A percentile compares a stretch with the other conserved stretches of the same genome.
phyloP scores from a whole-genome alignment of 305 asterid genomes.

The Coffea humblotiana region DNA sequence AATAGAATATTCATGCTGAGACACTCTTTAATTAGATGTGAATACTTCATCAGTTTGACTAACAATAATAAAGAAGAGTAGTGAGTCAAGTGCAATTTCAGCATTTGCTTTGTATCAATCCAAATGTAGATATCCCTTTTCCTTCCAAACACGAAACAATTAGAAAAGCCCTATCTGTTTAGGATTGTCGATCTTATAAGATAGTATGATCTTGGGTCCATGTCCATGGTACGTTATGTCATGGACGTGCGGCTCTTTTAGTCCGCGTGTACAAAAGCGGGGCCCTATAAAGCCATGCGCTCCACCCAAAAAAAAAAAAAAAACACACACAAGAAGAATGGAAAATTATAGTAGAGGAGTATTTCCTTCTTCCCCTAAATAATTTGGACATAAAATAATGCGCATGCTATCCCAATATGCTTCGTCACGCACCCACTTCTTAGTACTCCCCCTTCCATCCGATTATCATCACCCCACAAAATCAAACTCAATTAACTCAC shows the following conservation, averaged over 20 bases:
- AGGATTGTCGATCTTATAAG: too few species aligned
- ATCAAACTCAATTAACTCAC: background rate
- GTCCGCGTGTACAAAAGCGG: conserved; percentile 36
- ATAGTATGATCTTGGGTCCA: background rate
- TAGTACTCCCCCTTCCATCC: background rate
- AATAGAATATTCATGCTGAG: too few species aligned
- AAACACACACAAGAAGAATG: too few species aligned
- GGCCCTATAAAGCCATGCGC: conserved; percentile 29
- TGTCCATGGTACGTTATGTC: conserved; percentile 12
- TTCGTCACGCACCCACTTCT: conserved; percentile 11
- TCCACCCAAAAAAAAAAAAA: conserved; percentile 10
- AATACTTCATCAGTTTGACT: too few species aligned
- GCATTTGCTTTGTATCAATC: too few species aligned
- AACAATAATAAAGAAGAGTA: too few species aligned
- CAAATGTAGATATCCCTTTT: background rate
- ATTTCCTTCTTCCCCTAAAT: conserved; percentile 13
- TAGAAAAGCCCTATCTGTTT: background rate
- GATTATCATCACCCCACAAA: too few species aligned
- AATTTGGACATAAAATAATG: conserved; percentile 24
- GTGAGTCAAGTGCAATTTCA: too few species aligned
- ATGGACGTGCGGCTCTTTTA: conserved; percentile 25
- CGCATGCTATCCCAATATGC: conserved; percentile 39
- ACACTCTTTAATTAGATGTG: too few species aligned
- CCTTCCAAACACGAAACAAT: background rate
- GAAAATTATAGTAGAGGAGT: too few species aligned